Evolutionary conservation across 768 basidiomycete genomes (phyloP).

Genomic region (Agrocybe pediades): DNA sequence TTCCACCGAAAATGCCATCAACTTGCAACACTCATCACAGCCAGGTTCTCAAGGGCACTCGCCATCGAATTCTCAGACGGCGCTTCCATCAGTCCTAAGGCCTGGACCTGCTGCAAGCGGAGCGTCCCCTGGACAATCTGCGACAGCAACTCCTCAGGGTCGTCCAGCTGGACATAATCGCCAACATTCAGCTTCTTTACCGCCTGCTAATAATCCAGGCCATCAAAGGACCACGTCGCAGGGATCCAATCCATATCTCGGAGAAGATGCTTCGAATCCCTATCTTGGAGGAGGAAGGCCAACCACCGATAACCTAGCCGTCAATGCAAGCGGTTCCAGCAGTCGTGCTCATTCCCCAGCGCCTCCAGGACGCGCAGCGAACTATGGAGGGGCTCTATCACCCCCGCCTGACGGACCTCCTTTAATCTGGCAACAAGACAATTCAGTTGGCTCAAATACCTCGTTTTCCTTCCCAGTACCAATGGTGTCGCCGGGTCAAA

Average conservation of each 20-base stretch:
- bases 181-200: conserved; percentile 14
- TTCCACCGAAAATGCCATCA: not conserved
- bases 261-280: conserved; percentile 13
- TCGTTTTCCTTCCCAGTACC: conserved; percentile 37
- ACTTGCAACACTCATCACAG: not conserved
- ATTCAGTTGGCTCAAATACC: conserved; percentile 7
- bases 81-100: conserved; percentile 42
- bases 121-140: conserved; percentile 5
- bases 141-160: conserved; percentile 6
- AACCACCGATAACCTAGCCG: not conserved
- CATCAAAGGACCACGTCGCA: conserved; percentile 1
- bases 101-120: conserved; percentile 27
- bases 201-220: conserved; percentile 1
- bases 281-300: conserved; percentile 7
- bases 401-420: conserved; percentile 12
- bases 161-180: conserved; percentile 13
- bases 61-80: conserved; percentile 1
- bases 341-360: conserved; percentile 6
- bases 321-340: not conserved
- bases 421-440: conserved; percentile 16
- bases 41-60: not conserved
- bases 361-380: not conserved
- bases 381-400: not conserved
- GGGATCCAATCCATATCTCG: conserved; percentile 20
- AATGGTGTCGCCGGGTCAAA: conserved; percentile 16